A percentile compares a stretch with the other conserved stretches of the same genome.
Evolutionary conservation across 805 yeast genomes (phyloP).

Genomic region (Phaffomyces antillensis): DNA sequence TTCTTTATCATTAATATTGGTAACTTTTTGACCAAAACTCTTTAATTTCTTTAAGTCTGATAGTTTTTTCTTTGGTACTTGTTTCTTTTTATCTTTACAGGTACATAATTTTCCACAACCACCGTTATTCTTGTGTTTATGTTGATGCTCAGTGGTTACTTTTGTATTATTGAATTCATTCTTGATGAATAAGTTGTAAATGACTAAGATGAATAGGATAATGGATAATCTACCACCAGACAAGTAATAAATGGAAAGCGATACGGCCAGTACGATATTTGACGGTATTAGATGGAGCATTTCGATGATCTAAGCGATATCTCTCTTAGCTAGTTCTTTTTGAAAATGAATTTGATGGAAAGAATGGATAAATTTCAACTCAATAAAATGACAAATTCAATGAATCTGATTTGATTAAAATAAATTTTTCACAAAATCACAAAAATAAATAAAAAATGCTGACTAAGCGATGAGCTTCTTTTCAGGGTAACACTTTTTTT

Average conservation of each 20-base stretch:
- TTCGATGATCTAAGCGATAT: too few species aligned
- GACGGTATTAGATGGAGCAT: constrained; percentile 9
- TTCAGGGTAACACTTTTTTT: too few species aligned
- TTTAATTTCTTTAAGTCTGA: constrained; percentile 17
- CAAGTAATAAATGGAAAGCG: constrained; percentile 12
- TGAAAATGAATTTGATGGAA: too few species aligned
- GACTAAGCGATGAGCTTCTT: too few species aligned
- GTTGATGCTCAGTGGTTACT: constrained; percentile 8
- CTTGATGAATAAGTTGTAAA: constrained; percentile 20
- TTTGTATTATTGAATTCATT: constrained; percentile 2
- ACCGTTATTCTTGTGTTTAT: constrained; percentile 21
- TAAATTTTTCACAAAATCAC: too few species aligned
- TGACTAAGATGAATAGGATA: constrained; percentile 21
- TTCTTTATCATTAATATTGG: constrained; percentile 6
- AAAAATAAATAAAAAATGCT: too few species aligned
- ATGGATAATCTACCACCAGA: constrained; percentile 33
- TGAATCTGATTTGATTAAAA: too few species aligned
- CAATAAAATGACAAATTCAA: too few species aligned
- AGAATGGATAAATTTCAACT: too few species aligned
- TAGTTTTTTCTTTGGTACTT: constrained; percentile 19
- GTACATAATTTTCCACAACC: constrained; percentile 31
- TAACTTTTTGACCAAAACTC: constrained; percentile 10
- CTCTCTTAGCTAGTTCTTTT: too few species aligned
- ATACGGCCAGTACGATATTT: constrained; percentile 4
- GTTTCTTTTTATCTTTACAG: constrained; percentile 21